phyloP scores from a whole-genome alignment of 2,329 filamentous ascomycete species.

The Colletotrichum lini region DNA sequence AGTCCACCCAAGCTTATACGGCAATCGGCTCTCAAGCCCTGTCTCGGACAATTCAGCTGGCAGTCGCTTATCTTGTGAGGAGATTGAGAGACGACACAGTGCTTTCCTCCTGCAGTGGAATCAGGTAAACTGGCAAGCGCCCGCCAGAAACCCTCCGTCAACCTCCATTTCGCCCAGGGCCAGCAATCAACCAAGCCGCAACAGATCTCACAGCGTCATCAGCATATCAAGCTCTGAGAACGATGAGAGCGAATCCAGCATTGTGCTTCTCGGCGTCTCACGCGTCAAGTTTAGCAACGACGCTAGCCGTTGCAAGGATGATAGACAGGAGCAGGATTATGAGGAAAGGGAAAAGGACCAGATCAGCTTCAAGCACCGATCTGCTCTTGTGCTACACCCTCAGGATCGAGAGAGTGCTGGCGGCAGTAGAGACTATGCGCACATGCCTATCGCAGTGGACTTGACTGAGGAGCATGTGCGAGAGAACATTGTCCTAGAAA shows the following conservation, averaged over 20 bases:
- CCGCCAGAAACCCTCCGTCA: neutral
- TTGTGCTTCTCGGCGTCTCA: slow-evolving; percentile 24
- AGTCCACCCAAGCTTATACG: neutral
- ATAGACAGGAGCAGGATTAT: neutral
- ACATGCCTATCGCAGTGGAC: neutral
- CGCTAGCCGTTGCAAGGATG: neutral
- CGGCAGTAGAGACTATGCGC: neutral
- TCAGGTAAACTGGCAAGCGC: slow-evolving; percentile 15
- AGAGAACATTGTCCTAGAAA: neutral
- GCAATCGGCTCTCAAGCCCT: too few species aligned
- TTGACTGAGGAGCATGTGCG: neutral
- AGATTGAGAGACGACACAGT: slow-evolving; percentile 8
- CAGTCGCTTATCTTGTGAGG: neutral
- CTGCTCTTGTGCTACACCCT: neutral
- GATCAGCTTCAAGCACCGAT: neutral
- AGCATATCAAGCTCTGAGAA: slow-evolving; percentile 12
- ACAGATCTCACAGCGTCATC: slow-evolving; percentile 1
- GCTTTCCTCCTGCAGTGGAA: slow-evolving; percentile 17
- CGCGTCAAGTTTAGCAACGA: neutral
- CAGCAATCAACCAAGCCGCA: neutral
- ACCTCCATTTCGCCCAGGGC: slow-evolving; percentile 15
- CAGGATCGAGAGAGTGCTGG: neutral
- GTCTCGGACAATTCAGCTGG: neutral
- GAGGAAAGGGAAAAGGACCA: neutral
- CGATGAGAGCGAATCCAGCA: slow-evolving; percentile 14